Evolutionary conservation across 2,329 filamentous ascomycete genomes (phyloP).

Genomic region (Scedosporium apiospermum): DNA sequence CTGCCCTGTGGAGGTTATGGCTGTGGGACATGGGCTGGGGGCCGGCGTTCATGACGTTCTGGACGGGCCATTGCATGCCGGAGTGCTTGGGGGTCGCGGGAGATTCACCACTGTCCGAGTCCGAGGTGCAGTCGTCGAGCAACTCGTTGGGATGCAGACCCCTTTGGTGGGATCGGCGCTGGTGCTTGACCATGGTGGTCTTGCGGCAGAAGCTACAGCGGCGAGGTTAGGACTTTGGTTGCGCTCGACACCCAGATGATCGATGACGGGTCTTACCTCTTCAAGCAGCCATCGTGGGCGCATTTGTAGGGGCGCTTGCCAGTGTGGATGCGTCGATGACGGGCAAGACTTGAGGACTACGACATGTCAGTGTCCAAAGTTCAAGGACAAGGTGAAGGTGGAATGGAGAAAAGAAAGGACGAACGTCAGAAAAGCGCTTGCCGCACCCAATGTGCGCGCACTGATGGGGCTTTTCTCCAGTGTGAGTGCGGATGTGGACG

Average conservation of each 20-base stretch:
- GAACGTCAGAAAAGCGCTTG: constrained; percentile 61
- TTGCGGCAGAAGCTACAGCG: constrained; percentile 56
- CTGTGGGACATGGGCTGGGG: constrained; percentile 25
- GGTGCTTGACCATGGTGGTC: constrained; percentile 62
- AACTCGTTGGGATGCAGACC: constrained; percentile 45
- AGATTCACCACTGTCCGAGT: constrained; percentile 48
- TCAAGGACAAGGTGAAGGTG: neutral
- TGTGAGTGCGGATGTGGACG: constrained; percentile 62
- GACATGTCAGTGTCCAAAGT: constrained; percentile 19
- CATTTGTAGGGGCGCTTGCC: constrained; percentile 59
- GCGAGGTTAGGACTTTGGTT: neutral
- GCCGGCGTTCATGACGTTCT: constrained; percentile 22
- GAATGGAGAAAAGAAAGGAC: constrained; percentile 17
- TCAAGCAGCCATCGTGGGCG: constrained; percentile 49
- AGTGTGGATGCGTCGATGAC: constrained; percentile 57
- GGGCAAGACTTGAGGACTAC: constrained; percentile 55
- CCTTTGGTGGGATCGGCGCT: constrained; percentile 51
- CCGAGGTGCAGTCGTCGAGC: constrained; percentile 44
- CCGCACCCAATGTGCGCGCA: constrained; percentile 57
- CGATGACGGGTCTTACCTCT: constrained; percentile 35
- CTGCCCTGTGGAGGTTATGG: constrained; percentile 38
- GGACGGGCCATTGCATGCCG: constrained; percentile 41
- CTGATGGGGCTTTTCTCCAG: constrained; percentile 62
- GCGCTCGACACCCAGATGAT: neutral
- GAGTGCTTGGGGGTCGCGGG: constrained; percentile 48